Percentiles rank a stretch among this genome's conserved stretches.
Evolutionary conservation across 352 stramenopile genomes (phyloP).

Genomic region (Globisporangium nodosum): DNA sequence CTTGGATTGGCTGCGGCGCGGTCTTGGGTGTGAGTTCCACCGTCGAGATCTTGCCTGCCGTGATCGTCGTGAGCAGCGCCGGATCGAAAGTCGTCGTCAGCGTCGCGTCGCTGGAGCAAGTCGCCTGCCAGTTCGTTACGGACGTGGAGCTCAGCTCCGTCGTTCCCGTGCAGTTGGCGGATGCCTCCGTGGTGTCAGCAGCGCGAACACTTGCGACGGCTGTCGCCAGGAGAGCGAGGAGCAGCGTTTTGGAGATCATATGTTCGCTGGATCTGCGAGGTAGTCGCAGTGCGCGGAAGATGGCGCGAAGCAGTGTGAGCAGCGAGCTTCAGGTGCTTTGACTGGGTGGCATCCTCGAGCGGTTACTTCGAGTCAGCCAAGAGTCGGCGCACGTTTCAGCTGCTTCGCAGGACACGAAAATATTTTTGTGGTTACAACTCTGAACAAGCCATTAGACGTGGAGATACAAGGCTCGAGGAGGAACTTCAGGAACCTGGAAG

Average conservation of each 20-base stretch:
- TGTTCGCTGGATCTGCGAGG: background rate
- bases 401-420: too few relatives aligned
- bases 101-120: slow-evolving; percentile 1
- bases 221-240: background rate
- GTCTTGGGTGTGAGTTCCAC: slow-evolving; percentile 1
- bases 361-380: too few relatives aligned
- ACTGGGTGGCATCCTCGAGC: too few relatives aligned
- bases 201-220: background rate
- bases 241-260: background rate
- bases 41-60: background rate
- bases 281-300: too few relatives aligned
- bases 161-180: background rate
- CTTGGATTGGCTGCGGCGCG: background rate
- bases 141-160: slow-evolving; percentile 5
- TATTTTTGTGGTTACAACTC: too few relatives aligned
- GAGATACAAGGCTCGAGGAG: too few relatives aligned
- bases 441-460: too few relatives aligned
- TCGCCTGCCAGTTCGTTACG: background rate
- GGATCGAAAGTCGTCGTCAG: background rate
- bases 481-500: too few relatives aligned
- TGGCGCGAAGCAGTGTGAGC: too few relatives aligned
- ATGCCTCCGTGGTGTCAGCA: background rate
- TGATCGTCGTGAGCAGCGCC: slow-evolving; percentile 2
- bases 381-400: too few relatives aligned
- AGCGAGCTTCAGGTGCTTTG: too few relatives aligned